Evolutionary conservation across 331 rosid species (phyloP).

Genomic region (Rhamnella rubrinervis): DNA sequence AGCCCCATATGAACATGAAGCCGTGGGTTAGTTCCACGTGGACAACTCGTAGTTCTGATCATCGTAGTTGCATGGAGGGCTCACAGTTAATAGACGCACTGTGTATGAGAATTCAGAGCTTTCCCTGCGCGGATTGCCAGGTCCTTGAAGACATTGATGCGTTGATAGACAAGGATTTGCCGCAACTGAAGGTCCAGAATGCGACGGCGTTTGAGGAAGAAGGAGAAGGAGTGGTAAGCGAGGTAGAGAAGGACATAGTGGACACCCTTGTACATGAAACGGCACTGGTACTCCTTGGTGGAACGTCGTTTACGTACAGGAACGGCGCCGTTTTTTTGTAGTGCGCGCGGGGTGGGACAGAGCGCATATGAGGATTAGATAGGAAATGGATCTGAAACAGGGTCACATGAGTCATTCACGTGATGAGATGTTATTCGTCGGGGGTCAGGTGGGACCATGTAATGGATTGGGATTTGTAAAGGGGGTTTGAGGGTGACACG

Average conservation of each 20-base stretch:
- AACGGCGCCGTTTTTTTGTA: conserved; percentile 34
- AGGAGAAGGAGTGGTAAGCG: conserved; percentile 50
- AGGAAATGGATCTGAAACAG: not conserved
- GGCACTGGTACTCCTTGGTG: conserved; percentile 2
- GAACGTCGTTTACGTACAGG: no score
- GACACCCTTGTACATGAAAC: conserved; percentile 71
- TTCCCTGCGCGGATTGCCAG: conserved; percentile 53
- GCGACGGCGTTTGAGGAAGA: conserved; percentile 50
- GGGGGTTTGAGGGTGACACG: conserved; percentile 30
- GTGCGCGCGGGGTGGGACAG: not conserved
- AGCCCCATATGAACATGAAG: conserved; percentile 24
- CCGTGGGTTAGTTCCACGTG: conserved; percentile 21
- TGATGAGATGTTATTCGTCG: conserved; percentile 49
- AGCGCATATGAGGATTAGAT: not conserved
- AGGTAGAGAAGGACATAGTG: conserved; percentile 61
- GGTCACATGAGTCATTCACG: conserved; percentile 62
- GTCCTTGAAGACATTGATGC: conserved; percentile 74
- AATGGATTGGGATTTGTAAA: conserved; percentile 33
- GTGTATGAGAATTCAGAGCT: conserved; percentile 50
- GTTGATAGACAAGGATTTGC: conserved; percentile 58
- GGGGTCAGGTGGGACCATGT: conserved; percentile 28
- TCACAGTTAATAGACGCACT: conserved; percentile 36
- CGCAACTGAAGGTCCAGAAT: conserved; percentile 20
- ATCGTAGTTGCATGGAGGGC: conserved; percentile 18
- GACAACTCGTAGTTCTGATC: not conserved